A percentile compares a stretch with the other conserved stretches of the same genome.
phyloP scores from a whole-genome alignment of 306 rosid species.

The Ochetophila trinervis region DNA sequence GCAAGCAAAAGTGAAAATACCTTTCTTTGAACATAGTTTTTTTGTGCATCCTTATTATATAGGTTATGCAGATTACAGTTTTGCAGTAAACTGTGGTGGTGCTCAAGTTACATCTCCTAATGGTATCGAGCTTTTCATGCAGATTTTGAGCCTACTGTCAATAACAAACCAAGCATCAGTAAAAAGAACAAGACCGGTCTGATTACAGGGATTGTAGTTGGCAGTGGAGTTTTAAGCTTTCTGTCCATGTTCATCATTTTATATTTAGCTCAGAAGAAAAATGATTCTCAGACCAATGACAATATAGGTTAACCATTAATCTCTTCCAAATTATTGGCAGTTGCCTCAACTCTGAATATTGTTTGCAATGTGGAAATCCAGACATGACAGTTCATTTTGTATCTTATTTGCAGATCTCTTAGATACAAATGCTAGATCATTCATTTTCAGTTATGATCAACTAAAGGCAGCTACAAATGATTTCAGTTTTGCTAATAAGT shows the following conservation, averaged over 20 bases:
- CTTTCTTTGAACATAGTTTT: no score
- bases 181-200: slow-evolving; percentile 44
- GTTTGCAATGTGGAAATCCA: no score
- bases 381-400: background rate
- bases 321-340: no score
- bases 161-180: slow-evolving; percentile 42
- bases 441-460: slow-evolving; percentile 55
- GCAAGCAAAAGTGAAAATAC: background rate
- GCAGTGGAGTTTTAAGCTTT: slow-evolving; percentile 43
- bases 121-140: slow-evolving; percentile 24
- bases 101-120: slow-evolving; percentile 29
- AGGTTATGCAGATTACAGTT: slow-evolving; percentile 43
- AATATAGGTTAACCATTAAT: slow-evolving; percentile 41
- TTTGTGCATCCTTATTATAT: background rate
- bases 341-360: no score
- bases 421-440: slow-evolving; percentile 54
- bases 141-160: slow-evolving; percentile 52
- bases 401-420: slow-evolving; percentile 44
- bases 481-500: slow-evolving; percentile 46
- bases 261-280: slow-evolving; percentile 37
- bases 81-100: slow-evolving; percentile 66
- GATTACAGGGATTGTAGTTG: slow-evolving; percentile 54
- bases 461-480: slow-evolving; percentile 58
- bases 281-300: slow-evolving; percentile 19
- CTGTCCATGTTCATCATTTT: slow-evolving; percentile 28